A percentile compares a stretch with the other conserved stretches of the same genome.
Evolutionary conservation across 2,329 filamentous ascomycete species (phyloP).

Genomic region (Diaporthe citri): DNA sequence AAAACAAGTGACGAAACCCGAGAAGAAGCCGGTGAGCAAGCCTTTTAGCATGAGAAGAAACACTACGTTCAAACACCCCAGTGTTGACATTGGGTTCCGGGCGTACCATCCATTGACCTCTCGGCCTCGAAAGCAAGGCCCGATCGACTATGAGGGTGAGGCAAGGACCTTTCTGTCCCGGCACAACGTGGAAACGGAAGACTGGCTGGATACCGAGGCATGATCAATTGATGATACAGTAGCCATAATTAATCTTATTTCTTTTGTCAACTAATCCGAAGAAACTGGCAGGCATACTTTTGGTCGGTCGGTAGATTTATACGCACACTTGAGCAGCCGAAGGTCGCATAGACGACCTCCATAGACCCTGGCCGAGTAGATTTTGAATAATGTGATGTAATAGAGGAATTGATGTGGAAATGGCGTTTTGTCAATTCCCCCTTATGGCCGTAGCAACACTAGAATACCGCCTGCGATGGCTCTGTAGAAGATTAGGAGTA

Average conservation of each 20-base stretch:
- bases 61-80: not conserved
- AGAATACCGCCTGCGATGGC: no score
- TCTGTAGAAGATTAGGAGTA: not conserved
- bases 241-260: not conserved
- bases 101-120: conserved; percentile 1
- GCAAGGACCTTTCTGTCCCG: not conserved
- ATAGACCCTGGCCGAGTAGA: not conserved
- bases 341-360: not conserved
- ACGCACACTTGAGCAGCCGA: rapidly evolving
- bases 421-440: no score
- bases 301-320: not conserved
- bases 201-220: not conserved
- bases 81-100: not conserved
- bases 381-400: rapidly evolving
- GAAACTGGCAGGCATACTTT: not conserved
- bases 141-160: conserved; percentile 10
- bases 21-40: not conserved
- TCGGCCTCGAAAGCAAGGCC: not conserved
- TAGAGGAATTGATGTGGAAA: not conserved
- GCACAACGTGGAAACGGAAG: not conserved
- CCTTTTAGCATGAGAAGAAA: not conserved
- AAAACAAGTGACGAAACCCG: not conserved
- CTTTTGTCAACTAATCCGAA: not conserved
- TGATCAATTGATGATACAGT: no score
- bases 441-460: no score